These are phyloP conservation scores for Rubia yunnanensis DNA, from an alignment of 257 asterid species.

Conservation along the genomic window DNA sequence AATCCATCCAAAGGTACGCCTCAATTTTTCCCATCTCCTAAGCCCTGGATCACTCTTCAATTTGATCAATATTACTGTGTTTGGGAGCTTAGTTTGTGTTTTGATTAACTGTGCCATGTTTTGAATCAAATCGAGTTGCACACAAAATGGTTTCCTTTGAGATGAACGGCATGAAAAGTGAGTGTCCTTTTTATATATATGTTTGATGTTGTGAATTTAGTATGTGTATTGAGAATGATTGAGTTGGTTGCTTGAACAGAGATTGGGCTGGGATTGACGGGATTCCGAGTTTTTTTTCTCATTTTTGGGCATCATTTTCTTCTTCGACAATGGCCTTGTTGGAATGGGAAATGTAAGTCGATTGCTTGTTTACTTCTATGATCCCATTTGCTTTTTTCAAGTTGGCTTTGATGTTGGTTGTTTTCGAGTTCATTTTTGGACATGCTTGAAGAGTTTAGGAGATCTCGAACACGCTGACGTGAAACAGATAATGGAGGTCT, in stretches of 20 bases:
- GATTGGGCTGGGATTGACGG: conserved; percentile 94
- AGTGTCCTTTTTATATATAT: too few species aligned
- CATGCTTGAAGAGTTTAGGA: too few species aligned
- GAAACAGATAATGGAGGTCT: too few species aligned
- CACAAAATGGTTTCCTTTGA: too few species aligned
- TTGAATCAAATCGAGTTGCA: neutral
- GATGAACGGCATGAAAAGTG: too few species aligned
- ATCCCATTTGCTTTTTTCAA: conserved; percentile 7
- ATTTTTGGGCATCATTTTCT: conserved; percentile 70
- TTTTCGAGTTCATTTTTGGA: too few species aligned
- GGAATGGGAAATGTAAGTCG: conserved; percentile 91
- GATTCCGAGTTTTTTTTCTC: conserved; percentile 84
- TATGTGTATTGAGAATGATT: too few species aligned
- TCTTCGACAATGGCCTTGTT: conserved; percentile 85
- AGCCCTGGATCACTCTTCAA: conserved; percentile 12
- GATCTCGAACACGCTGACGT: too few species aligned
- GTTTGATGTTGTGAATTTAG: too few species aligned
- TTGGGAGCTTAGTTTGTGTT: neutral
- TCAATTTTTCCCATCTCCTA: neutral
- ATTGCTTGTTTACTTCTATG: conserved; percentile 2
- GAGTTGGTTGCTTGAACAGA: conserved; percentile 43
- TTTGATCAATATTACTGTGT: too few species aligned
- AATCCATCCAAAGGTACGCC: neutral
- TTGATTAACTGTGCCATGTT: conserved; percentile 3
- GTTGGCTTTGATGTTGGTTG: conserved; percentile 7